Evolutionary conservation across 176 grass and related monocot genomes (phyloP).

Genomic region (Phragmites australis): DNA sequence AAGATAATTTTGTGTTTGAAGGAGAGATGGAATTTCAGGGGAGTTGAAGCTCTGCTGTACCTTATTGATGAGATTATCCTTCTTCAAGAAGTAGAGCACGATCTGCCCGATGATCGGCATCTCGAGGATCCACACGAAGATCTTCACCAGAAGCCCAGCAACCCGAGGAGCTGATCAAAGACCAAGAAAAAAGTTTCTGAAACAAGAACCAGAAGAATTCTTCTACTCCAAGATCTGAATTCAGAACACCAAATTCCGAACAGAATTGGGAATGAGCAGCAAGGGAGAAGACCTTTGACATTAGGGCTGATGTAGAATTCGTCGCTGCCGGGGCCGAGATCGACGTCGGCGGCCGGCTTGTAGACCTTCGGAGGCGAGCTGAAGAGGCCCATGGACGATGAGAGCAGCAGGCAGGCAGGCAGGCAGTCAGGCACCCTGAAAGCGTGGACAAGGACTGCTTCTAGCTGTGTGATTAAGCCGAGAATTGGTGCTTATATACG

Average conservation of each 20-base stretch:
- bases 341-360: constrained; percentile 69
- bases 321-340: constrained; percentile 76
- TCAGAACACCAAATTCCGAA: not conserved
- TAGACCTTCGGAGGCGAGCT: constrained; percentile 71
- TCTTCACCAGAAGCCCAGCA: constrained; percentile 86
- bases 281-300: constrained; percentile 65
- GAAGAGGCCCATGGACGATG: constrained; percentile 66
- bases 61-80: constrained; percentile 96
- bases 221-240: not conserved
- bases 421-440: not conserved
- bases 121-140: constrained; percentile 94
- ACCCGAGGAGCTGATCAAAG: constrained; percentile 70
- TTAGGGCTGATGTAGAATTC: constrained; percentile 84
- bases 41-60: constrained; percentile 13
- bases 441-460: not conserved
- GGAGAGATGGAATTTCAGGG: not conserved
- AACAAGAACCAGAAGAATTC: not conserved
- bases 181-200: not conserved
- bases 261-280: not conserved
- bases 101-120: constrained; percentile 60
- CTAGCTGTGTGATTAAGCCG: constrained; percentile 17
- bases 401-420: not conserved
- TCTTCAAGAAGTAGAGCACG: constrained; percentile 73
- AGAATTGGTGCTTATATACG: constrained; percentile 58
- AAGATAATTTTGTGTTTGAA: not conserved